phyloP scores from a whole-genome alignment of 1,284 basidiomycete genomes.

The Trametes sp. region DNA sequence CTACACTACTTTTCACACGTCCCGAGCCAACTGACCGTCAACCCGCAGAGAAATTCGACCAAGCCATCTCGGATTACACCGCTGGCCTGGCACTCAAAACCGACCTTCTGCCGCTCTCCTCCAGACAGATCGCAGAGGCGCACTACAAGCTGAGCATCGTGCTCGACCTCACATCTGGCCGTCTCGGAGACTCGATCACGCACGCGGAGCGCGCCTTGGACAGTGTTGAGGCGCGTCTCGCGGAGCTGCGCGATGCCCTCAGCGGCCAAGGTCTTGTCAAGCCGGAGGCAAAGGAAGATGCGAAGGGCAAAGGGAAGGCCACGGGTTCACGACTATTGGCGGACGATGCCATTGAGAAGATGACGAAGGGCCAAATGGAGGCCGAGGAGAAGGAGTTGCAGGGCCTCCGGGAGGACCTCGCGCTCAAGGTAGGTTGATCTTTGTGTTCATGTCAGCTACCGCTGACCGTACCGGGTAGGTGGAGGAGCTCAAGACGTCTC shows the following conservation, averaged over 20 bases:
- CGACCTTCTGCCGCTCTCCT: conserved; percentile 76
- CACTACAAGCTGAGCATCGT: conserved; percentile 92
- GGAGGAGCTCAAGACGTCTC: conserved; percentile 85
- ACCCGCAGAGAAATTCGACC: conserved; percentile 86
- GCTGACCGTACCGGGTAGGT: conserved; percentile 55
- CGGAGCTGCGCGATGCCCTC: conserved; percentile 66
- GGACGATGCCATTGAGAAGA: conserved; percentile 61
- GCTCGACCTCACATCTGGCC: conserved; percentile 84
- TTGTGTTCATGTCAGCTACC: neutral
- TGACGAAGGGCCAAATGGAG: conserved; percentile 75
- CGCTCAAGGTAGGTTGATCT: conserved; percentile 67
- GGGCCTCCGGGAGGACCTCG: conserved; percentile 81
- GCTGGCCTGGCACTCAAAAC: conserved; percentile 76
- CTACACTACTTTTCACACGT: neutral
- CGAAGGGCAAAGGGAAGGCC: conserved; percentile 75
- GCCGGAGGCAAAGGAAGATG: conserved; percentile 46
- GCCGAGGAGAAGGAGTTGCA: conserved; percentile 80
- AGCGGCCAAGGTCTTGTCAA: conserved; percentile 47
- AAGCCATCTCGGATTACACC: conserved; percentile 86
- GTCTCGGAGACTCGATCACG: conserved; percentile 78
- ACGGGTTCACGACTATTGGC: conserved; percentile 50
- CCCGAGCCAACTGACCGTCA: neutral
- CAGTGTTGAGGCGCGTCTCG: conserved; percentile 75
- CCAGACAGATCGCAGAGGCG: conserved; percentile 87
- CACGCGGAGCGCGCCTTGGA: conserved; percentile 83